These are phyloP conservation scores for Xylaria hypoxylon DNA, from an alignment of 2,329 filamentous ascomycete genomes.

Conservation along the genomic window DNA sequence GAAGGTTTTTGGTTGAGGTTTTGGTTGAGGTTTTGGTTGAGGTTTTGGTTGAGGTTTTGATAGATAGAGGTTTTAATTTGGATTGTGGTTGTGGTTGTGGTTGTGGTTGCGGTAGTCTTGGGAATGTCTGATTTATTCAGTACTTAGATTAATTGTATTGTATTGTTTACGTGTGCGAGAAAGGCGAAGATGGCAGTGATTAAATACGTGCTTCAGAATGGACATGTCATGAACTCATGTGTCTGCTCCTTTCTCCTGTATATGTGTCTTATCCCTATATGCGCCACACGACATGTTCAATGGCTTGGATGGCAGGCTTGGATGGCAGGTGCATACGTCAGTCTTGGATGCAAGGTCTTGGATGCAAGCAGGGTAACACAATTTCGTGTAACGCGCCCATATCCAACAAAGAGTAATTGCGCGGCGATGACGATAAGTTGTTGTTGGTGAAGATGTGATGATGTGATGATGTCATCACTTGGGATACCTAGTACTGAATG, in stretches of 20 bases:
- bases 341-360: not conserved
- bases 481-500: too few relatives aligned
- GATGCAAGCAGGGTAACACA: conserved; percentile 18
- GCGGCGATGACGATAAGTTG: conserved; percentile 17
- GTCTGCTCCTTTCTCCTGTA: not conserved
- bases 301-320: not conserved
- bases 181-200: too few relatives aligned
- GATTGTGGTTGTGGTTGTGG: too few relatives aligned
- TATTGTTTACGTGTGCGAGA: too few relatives aligned
- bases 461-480: conserved; percentile 29
- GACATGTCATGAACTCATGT: not conserved
- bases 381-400: not conserved
- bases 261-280: not conserved
- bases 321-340: conserved; percentile 19
- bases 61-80: not conserved
- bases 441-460: not conserved
- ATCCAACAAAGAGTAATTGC: conserved; percentile 15
- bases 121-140: too few relatives aligned
- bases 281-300: not conserved
- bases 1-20: not conserved
- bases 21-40: not conserved
- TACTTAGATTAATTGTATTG: too few relatives aligned
- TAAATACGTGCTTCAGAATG: not conserved
- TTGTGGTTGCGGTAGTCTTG: too few relatives aligned
- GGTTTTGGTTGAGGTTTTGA: not conserved